Conservation (phyloP, 1,284 basidiomycete genomes). For the Uromyces viciae-fabae region DNA sequence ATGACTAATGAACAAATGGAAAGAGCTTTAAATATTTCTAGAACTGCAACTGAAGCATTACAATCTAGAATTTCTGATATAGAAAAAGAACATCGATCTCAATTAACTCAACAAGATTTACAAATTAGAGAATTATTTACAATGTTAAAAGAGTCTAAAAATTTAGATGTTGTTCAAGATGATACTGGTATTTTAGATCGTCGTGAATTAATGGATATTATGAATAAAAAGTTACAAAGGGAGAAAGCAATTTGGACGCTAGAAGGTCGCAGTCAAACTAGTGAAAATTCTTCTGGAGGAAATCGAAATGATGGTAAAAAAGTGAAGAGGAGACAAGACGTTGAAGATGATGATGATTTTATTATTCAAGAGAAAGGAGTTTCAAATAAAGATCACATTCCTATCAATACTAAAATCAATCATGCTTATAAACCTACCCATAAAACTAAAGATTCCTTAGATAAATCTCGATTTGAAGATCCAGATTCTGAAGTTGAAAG, state of each 20-base stretch:
- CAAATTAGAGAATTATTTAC: conserved; percentile 91
- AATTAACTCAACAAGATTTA: conserved; percentile 78
- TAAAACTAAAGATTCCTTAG: conserved; percentile 24
- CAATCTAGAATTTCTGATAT: conserved; percentile 69
- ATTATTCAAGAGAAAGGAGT: not conserved
- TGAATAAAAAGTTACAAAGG: conserved; percentile 54
- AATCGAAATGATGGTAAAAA: not conserved
- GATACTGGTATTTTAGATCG: conserved; percentile 69
- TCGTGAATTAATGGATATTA: conserved; percentile 66
- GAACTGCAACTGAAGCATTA: conserved; percentile 65
- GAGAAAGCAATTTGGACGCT: conserved; percentile 55
- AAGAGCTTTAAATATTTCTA: conserved; percentile 71
- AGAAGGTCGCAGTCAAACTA: conserved; percentile 52
- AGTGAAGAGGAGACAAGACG: not conserved
- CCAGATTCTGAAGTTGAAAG: conserved; percentile 27
- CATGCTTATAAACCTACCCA: conserved; percentile 18
- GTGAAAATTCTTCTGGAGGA: not conserved
- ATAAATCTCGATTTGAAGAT: conserved; percentile 32
- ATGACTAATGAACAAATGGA: conserved; percentile 69
- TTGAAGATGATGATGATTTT: not conserved
- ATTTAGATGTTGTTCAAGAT: conserved; percentile 70
- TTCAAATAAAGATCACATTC: not conserved
- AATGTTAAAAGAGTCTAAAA: conserved; percentile 79
- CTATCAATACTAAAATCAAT: not conserved
- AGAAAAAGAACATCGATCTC: conserved; percentile 76